Evolutionary conservation across 371 early-diverging fungal species (phyloP).

Genomic region (Apophysomyces trapeziformis): DNA sequence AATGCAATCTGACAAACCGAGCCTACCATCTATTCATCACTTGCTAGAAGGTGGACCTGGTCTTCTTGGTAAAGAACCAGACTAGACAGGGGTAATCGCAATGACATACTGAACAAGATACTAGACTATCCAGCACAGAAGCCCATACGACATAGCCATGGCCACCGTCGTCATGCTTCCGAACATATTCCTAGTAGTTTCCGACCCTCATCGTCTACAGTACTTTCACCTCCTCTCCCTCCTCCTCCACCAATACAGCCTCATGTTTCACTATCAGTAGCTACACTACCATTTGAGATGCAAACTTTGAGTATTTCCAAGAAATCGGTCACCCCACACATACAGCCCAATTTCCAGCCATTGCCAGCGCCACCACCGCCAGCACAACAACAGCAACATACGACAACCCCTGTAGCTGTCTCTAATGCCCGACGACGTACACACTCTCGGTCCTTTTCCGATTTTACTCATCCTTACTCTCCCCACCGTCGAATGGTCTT

Average conservation of each 20-base stretch:
- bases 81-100: no score
- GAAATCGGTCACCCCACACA: not conserved
- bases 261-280: slow-evolving; percentile 1
- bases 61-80: not conserved
- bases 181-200: slow-evolving; percentile 7
- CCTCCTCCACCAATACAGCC: slow-evolving; percentile 1
- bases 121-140: slow-evolving; percentile 7
- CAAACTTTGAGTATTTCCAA: slow-evolving; percentile 4
- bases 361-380: slow-evolving; percentile 7
- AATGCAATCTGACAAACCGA: slow-evolving; percentile 28
- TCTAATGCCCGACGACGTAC: slow-evolving; percentile 31
- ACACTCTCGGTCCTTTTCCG: slow-evolving; percentile 54
- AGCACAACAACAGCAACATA: slow-evolving; percentile 1
- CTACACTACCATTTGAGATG: slow-evolving; percentile 1
- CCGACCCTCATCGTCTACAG: not conserved
- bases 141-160: not conserved
- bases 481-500: slow-evolving; percentile 16
- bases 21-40: slow-evolving; percentile 29
- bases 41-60: slow-evolving; percentile 24
- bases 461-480: slow-evolving; percentile 50
- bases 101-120: not conserved
- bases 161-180: slow-evolving; percentile 34
- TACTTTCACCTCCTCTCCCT: not conserved
- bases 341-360: not conserved
- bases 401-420: slow-evolving; percentile 19